Conservation (phyloP, 2,329 filamentous ascomycete species). For the Botrytis pseudocinerea region DNA sequence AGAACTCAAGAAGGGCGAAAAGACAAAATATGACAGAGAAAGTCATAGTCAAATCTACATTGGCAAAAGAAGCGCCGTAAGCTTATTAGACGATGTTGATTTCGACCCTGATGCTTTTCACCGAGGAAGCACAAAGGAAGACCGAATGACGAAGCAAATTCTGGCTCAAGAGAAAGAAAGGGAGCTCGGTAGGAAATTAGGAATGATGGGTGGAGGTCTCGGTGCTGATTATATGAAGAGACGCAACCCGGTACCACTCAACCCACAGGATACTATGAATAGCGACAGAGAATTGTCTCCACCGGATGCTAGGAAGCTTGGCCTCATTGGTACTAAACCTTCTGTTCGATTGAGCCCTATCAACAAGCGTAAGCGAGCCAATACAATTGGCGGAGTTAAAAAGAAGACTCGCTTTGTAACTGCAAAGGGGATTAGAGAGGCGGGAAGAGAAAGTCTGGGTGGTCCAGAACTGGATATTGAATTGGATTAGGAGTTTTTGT, state of each 20-base stretch:
- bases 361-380: conserved; percentile 57
- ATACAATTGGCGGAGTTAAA: conserved; percentile 45
- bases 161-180: conserved; percentile 70
- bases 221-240: conserved; percentile 69
- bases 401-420: conserved; percentile 82
- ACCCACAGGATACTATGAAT: conserved; percentile 21
- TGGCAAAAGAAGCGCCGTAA: conserved; percentile 54
- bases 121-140: conserved; percentile 59
- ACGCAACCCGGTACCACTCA: conserved; percentile 26
- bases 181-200: conserved; percentile 68
- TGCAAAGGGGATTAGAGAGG: conserved; percentile 73
- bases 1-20: conserved; percentile 38
- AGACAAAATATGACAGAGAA: conserved; percentile 55
- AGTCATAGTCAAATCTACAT: conserved; percentile 60
- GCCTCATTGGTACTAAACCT: conserved; percentile 45
- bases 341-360: conserved; percentile 58
- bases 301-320: conserved; percentile 49
- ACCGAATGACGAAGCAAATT: conserved; percentile 64
- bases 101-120: conserved; percentile 54
- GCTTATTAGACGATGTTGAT: conserved; percentile 66
- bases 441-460: conserved; percentile 71
- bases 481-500: conserved; percentile 15
- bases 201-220: conserved; percentile 62
- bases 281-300: conserved; percentile 34
- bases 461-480: conserved; percentile 39